Base-by-base conservation (phyloP, 306 rosid species). In the Dryas octopetala region DNA sequence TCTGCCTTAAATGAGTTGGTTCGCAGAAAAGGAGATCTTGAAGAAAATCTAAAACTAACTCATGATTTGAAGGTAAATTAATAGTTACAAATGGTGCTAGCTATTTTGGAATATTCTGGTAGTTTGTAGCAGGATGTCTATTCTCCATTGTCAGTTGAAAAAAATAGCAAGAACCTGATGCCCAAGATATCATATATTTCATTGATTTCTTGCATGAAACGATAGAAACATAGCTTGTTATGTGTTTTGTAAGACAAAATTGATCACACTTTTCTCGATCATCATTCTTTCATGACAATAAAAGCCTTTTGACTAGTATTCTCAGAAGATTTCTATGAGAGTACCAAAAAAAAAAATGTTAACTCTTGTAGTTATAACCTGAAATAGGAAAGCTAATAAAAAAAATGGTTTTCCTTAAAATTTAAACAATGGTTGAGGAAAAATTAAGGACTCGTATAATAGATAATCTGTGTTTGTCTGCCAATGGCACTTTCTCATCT, bases 11-110 rank as follows among this genome's bases (percentile, higher is more conserved):
- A 90, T 83, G 98, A 95, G 76, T 78, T 95, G 87, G 90, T 83
- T 58, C 82, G 82, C 68, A 88, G 98, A 77, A 95, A 95, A 84
- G 89, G 90, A 60, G 86, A 91, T 83, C 96, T 95, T 81, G 97
- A 95, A 84, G 89, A 86, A 85, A 89, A 91, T 79, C 79, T 95
- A 67, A 95, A 91, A 84, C 78, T 95, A 79, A 74, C 87, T 67
- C 92, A 90, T 69, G 97, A 95, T 14, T 82, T 95, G 86, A 91
- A 91, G 91, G 98, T 95, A 66, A 76, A 48, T 76, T 52, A 58
- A 23, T 71, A 12, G 7, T 62, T 53, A 41, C n/a, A 70, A 10
- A 43, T 8, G 54, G 53, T 71, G 65, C 44, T 19, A 19, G 62
- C 7, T 6, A 5, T 11, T 70, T 44, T 44, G 28, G 6, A 57